Evolutionary conservation across 2,329 filamentous ascomycete species (phyloP), one percentile per base, ranked within the genome.

Genomic region (Microcyclospora tardicrescens): DNA sequence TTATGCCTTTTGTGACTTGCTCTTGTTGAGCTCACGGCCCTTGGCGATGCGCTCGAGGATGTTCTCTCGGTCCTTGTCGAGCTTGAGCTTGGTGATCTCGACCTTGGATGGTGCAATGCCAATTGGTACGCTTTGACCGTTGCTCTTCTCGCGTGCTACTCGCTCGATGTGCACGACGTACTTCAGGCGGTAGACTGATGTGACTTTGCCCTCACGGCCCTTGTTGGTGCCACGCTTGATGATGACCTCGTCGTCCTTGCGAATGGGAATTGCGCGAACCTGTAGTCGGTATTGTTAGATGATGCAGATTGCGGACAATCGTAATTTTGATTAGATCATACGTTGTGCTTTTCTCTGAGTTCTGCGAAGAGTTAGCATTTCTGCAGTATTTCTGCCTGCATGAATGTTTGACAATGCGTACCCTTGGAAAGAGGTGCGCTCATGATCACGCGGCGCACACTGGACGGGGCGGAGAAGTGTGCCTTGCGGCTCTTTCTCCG

Each of bases 401-500:
- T 29, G 16, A 6, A 36, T 33, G 35, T 24, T 29, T 6, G 13
- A 28, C 11, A 28, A 14, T 30, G 34, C 45, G 35, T 55, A 58
- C 55, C 91, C 77, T 94, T 93, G 75, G 76, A 83, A 57, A 95
- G 77, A 60, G 84, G 83, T 56, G 91, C 87, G 73, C 82, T 89
- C 87, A 98, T 95, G 74, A 94, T 94, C 60, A 81, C 76, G 66
- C 91, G 85, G 70, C 91, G 87, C 65, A 84, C 77, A 73, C 82
- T 86, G 67, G 87, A 95, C 57, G 87, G 86, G 56, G 91, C 91
- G 66, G 76, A 73, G 79, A 93, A 98, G 78, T 98, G 89, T 66
- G 85, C 84, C 77, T 94, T 94, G 71, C 91, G 85, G 72, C 85
- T 91, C 85, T 98, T 98, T 74, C 89, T 82, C 72, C 89, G 80